Evolutionary conservation across 352 stramenopile genomes (phyloP).

Genomic region (Phytophthora ramorum): DNA sequence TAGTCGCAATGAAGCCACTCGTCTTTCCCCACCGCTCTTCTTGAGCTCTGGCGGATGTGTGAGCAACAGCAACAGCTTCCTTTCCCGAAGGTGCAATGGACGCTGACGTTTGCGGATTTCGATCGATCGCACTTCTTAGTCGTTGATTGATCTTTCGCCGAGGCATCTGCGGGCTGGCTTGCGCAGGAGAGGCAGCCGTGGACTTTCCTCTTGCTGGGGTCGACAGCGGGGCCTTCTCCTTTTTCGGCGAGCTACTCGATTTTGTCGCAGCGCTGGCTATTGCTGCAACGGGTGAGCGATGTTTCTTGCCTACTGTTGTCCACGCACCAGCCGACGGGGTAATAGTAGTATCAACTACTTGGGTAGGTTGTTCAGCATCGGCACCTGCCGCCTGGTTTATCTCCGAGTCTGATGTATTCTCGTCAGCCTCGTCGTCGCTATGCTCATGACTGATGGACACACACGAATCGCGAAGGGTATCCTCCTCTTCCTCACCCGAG

Average conservation of each 20-base stretch:
- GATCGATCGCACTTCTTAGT: constrained; percentile 9
- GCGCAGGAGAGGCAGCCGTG: constrained; percentile 7
- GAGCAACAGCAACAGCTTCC: constrained; percentile 6
- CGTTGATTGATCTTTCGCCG: constrained; percentile 22
- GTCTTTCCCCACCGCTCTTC: constrained; percentile 28
- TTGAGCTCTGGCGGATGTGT: constrained; percentile 5
- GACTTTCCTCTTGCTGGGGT: constrained; percentile 12
- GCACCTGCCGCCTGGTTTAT: background rate
- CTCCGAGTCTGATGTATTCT: constrained; percentile 3
- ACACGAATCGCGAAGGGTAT: constrained; percentile 8
- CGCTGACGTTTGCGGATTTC: constrained; percentile 1
- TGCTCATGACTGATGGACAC: constrained; percentile 18
- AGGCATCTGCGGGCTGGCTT: constrained; percentile 16
- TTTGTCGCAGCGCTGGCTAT: constrained; percentile 12
- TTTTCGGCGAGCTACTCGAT: constrained; percentile 4
- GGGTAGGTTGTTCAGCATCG: background rate
- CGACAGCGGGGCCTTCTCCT: constrained; percentile 10
- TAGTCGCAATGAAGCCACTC: constrained; percentile 12
- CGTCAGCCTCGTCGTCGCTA: constrained; percentile 26
- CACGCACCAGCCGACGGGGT: constrained; percentile 47
- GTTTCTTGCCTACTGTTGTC: constrained; percentile 81
- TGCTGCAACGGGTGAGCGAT: constrained; percentile 37
- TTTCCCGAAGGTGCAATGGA: constrained; percentile 2
- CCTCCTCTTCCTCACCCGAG: constrained; percentile 35
- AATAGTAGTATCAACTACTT: constrained; percentile 1